Evolutionary conservation across 768 basidiomycete species (phyloP).

Genomic region (Kwoniella bestiolae): DNA sequence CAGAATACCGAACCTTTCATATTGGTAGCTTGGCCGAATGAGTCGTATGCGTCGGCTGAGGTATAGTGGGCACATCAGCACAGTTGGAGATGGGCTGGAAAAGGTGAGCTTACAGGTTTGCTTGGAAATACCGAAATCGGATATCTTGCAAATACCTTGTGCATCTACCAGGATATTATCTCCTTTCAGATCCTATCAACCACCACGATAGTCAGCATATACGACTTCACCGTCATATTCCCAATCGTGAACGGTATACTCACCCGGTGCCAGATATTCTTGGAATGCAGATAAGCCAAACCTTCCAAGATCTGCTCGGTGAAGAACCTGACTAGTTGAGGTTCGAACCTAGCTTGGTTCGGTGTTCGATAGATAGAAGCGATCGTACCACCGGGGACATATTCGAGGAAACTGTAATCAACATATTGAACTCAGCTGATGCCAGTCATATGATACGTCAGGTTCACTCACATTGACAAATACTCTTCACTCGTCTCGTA

Average conservation of each 20-base stretch:
- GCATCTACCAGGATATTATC: slow-evolving; percentile 97
- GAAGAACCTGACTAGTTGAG: slow-evolving; percentile 89
- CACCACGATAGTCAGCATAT: background rate
- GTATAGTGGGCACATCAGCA: slow-evolving; percentile 2
- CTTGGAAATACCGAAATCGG: slow-evolving; percentile 93
- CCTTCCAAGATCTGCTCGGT: slow-evolving; percentile 89
- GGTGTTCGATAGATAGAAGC: slow-evolving; percentile 71
- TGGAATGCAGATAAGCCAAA: slow-evolving; percentile 87
- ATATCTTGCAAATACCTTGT: slow-evolving; percentile 91
- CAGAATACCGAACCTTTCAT: slow-evolving; percentile 99
- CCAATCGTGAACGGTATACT: slow-evolving; percentile 36
- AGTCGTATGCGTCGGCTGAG: slow-evolving; percentile 77
- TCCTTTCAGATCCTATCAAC: slow-evolving; percentile 83
- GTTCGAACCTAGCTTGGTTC: slow-evolving; percentile 89
- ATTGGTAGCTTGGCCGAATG: slow-evolving; percentile 73
- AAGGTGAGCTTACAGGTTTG: slow-evolving; percentile 62
- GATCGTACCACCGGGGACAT: slow-evolving; percentile 96
- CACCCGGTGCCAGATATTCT: slow-evolving; percentile 90
- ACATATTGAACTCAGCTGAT: slow-evolving; percentile 23
- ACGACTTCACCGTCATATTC: background rate
- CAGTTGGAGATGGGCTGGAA: background rate
- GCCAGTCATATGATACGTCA: background rate
- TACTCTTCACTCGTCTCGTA: slow-evolving; percentile 80
- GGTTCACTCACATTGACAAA: slow-evolving; percentile 79
- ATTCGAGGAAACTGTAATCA: slow-evolving; percentile 84